These are phyloP conservation scores for Porcisia hertigi DNA, from an alignment of 208 protist species.

Conservation along the genomic window DNA sequence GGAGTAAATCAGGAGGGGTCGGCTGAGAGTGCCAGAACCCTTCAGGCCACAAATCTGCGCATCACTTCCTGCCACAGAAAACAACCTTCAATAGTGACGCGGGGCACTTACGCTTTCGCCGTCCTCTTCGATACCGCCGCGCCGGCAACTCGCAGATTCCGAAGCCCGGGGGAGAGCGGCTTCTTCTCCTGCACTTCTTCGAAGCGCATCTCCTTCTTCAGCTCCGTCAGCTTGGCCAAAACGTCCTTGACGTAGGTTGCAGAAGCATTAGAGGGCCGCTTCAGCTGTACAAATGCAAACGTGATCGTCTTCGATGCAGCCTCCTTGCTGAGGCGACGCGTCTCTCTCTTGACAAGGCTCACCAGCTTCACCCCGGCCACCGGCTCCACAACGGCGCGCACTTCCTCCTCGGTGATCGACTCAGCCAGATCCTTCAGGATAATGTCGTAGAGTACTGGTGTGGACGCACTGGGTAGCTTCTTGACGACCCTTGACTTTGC, in stretches of 20 bases:
- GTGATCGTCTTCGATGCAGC: conserved; percentile 39
- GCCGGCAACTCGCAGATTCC: background rate
- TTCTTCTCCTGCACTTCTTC: conserved; percentile 70
- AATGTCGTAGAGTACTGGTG: conserved; percentile 67
- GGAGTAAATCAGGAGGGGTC: background rate
- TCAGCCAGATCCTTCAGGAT: conserved; percentile 70
- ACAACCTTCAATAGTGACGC: too few species aligned
- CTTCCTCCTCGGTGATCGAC: conserved; percentile 53
- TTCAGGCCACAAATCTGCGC: background rate
- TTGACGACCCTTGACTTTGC: conserved; percentile 4
- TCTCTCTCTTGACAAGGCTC: conserved; percentile 65
- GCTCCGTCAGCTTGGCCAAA: conserved; percentile 36
- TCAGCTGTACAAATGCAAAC: conserved; percentile 80
- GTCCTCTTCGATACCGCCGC: background rate
- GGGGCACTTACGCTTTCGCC: background rate
- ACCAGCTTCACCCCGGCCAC: conserved; percentile 39
- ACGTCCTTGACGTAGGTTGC: conserved; percentile 45
- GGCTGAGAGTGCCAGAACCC: background rate
- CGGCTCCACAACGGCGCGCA: conserved; percentile 52
- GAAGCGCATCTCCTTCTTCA: conserved; percentile 36
- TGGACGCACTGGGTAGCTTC: background rate
- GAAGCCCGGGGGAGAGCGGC: background rate
- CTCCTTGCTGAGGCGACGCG: conserved; percentile 50
- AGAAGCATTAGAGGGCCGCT: conserved; percentile 48
- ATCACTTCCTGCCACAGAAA: background rate